Base-by-base conservation (phyloP, 441 rosid genomes). In the California macrophylla region DNA sequence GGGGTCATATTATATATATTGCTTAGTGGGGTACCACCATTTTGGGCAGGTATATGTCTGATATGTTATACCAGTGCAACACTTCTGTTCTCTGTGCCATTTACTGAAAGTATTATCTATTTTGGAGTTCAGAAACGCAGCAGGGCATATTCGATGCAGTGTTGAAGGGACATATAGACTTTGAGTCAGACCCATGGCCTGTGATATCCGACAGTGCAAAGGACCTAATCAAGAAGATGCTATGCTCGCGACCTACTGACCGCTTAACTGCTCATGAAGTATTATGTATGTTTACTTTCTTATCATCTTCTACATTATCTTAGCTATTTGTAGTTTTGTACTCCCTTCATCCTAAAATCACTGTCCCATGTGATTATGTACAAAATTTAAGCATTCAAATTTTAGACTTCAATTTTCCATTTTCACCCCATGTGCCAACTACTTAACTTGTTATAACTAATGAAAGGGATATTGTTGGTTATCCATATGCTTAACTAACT, bases 111-210 rank as follows among this genome's bases (percentile, higher is more conserved):
- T 52, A 21, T 20, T 52, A 20, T 18, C 25, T 52, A 40, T 40
- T 52, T 52, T 52, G 60, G 60, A 52, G 65, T 61, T 79, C 86
- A 93, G 98, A 93, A 83, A 79, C 92, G 78, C 96, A 94, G 75
- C 97, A 91, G 78, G 98, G 98, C 61, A 90, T 94, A 78, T 94
- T 94, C 72, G 96, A 94, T 76, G 96, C 92, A 76, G 98, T 94
- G 77, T 83, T 91, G 74, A 88, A 83, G 80, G 97, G 98, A 52
- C 89, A 94, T 5, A 87, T 91, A 66, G 98, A 94, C 75, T 94
- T 94, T 71, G 58, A 74, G 54, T 89, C 98, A 15, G 97, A 91
- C 66, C 98, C 97, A 66, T 90, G 97, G 98, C 98, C 98, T 34
- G 85, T 76, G 45, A 83, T 94, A 77, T 91, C 98, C 12, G 90